These are phyloP conservation scores for Miscanthus lutarioriparius DNA, from an alignment of 176 grass and related monocot species.

Conservation along the genomic window DNA sequence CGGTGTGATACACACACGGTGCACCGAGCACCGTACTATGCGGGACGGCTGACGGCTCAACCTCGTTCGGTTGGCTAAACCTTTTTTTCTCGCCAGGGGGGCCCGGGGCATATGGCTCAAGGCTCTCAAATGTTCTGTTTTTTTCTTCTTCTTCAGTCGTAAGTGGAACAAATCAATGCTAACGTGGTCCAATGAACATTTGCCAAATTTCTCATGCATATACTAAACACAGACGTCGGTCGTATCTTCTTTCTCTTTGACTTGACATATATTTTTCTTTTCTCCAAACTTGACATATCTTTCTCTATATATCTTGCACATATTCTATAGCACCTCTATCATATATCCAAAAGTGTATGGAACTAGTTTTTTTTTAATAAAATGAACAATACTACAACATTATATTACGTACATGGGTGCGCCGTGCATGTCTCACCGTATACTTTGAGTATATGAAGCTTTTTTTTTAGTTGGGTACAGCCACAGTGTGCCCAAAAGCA, in stretches of 20 bases:
- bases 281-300: not conserved
- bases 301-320: not conserved
- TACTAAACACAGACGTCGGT: not conserved
- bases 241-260: not conserved
- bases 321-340: not conserved
- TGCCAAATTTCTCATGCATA: conserved; percentile 3
- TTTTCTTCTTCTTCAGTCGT: too few relatives aligned
- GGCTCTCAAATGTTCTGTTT: too few relatives aligned
- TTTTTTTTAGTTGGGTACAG: not conserved
- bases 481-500: too few relatives aligned
- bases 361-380: not conserved
- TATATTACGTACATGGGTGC: too few relatives aligned
- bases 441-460: not conserved
- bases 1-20: not conserved
- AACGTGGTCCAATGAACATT: not conserved
- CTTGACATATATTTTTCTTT: not conserved
- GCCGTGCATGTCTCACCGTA: not conserved
- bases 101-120: not conserved
- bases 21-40: not conserved
- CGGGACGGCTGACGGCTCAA: conserved; percentile 25
- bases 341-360: not conserved
- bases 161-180: conserved; percentile 1
- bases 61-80: not conserved
- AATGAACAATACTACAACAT: not conserved
- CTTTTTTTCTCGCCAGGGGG: not conserved